phyloP scores from a whole-genome alignment of 306 rosid genomes.

The Rosa chinensis region DNA sequence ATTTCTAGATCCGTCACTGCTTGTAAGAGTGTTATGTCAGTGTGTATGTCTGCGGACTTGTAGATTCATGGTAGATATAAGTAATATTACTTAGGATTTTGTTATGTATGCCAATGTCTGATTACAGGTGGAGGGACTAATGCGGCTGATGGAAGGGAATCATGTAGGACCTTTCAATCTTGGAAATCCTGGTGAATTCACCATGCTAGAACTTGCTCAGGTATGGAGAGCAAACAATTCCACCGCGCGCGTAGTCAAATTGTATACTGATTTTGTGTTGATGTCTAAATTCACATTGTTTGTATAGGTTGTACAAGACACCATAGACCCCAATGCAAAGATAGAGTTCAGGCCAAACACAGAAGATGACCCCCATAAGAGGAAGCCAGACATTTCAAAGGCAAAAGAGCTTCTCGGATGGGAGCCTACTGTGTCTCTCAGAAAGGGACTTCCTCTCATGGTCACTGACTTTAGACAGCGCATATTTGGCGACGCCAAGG shows the following conservation, averaged over 20 bases:
- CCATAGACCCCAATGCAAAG: constrained; percentile 77
- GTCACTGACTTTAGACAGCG: constrained; percentile 79
- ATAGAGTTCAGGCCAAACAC: constrained; percentile 92
- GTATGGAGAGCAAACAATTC: constrained; percentile 24
- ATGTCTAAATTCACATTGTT: not conserved
- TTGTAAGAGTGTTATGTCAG: not conserved
- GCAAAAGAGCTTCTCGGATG: constrained; percentile 89
- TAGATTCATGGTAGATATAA: not conserved
- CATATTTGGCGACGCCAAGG: constrained; percentile 60
- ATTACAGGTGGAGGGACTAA: constrained; percentile 80
- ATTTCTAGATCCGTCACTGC: not conserved
- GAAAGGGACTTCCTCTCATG: constrained; percentile 87
- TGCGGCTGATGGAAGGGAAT: constrained; percentile 86
- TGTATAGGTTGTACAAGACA: constrained; percentile 82
- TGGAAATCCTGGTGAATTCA: constrained; percentile 98
- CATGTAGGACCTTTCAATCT: constrained; percentile 98
- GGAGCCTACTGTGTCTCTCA: constrained; percentile 85
- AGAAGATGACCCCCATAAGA: constrained; percentile 96
- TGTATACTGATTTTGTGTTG: not conserved
- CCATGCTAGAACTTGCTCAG: constrained; percentile 98
- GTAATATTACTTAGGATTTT: not conserved
- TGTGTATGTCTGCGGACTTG: not conserved
- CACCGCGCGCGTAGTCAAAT: not conserved
- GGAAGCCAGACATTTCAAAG: constrained; percentile 89
- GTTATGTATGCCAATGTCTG: constrained; percentile 4